Conservation (phyloP, 2,329 filamentous ascomycete genomes). For the Pseudogymnoascus sp. region DNA sequence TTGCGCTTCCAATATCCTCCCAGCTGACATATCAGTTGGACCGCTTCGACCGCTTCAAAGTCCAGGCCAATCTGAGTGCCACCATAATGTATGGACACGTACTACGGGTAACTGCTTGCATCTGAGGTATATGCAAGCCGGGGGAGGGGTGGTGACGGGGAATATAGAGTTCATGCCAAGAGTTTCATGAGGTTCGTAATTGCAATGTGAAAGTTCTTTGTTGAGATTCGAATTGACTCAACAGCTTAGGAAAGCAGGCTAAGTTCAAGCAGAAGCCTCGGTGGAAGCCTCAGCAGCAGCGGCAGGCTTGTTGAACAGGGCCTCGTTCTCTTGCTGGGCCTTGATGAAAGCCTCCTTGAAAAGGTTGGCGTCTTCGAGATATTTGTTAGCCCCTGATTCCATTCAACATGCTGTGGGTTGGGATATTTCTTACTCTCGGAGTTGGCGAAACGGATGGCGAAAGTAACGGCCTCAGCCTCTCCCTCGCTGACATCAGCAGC, state of each 20-base stretch:
- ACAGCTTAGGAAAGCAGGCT: constrained; percentile 1
- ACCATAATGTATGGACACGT: constrained; percentile 8
- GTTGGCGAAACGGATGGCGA: constrained; percentile 97
- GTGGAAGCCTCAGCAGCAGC: constrained; percentile 16
- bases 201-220: constrained; percentile 10
- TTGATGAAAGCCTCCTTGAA: constrained; percentile 98
- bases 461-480: constrained; percentile 88
- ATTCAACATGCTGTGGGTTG: not conserved
- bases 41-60: not conserved
- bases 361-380: constrained; percentile 70
- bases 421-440: constrained; percentile 67
- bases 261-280: constrained; percentile 4
- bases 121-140: not conserved
- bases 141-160: not conserved
- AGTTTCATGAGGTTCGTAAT: constrained; percentile 13
- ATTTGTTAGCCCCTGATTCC: constrained; percentile 26
- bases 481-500: constrained; percentile 97
- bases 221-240: constrained; percentile 3
- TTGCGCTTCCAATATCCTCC: constrained; percentile 8
- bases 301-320: constrained; percentile 58
- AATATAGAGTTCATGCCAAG: constrained; percentile 8
- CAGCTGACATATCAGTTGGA: constrained; percentile 2
- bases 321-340: constrained; percentile 93
- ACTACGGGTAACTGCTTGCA: constrained; percentile 4
- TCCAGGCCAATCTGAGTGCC: constrained; percentile 6